Percentiles rank a stretch among this genome's conserved stretches.
phyloP scores from a whole-genome alignment of 139 green algal species.

The Haematococcus sp. region DNA sequence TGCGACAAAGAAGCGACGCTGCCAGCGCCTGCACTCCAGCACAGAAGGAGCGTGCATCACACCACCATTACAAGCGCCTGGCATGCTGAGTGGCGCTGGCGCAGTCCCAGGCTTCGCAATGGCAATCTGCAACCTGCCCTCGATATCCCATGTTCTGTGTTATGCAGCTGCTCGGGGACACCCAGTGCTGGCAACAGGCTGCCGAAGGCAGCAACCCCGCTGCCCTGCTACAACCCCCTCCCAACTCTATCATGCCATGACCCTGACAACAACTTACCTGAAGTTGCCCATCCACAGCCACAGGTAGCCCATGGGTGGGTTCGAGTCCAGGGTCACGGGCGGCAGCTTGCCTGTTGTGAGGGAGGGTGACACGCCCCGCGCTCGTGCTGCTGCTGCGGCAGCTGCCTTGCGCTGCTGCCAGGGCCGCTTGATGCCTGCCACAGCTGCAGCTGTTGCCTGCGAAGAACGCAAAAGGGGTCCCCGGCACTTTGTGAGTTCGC shows the following conservation, averaged over 20 bases:
- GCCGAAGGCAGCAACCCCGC: no score
- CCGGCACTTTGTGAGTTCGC: not conserved
- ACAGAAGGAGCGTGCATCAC: no score
- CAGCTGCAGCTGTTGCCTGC: not conserved
- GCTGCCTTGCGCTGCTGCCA: not conserved
- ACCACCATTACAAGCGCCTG: no score
- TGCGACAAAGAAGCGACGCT: conserved; percentile 34
- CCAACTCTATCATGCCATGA: no score
- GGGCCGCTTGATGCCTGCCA: conserved; percentile 1
- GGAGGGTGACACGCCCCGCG: not conserved
- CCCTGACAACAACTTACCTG: conserved; percentile 1
- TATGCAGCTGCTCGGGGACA: no score
- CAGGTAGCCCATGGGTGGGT: conserved; percentile 35
- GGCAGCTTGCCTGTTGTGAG: not conserved
- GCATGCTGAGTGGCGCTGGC: no score
- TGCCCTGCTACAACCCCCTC: no score
- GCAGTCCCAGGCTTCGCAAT: no score
- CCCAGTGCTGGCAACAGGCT: no score
- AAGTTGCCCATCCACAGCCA: conserved; percentile 53
- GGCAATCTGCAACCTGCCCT: no score
- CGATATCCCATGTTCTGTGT: no score
- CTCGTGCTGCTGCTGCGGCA: not conserved
- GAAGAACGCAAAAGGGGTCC: no score
- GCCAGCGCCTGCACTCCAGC: conserved; percentile 34
- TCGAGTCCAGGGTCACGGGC: not conserved